These are phyloP conservation scores for Aspergillus pseudoterreus DNA, from an alignment of 2,329 filamentous ascomycete species.

Conservation along the genomic window DNA sequence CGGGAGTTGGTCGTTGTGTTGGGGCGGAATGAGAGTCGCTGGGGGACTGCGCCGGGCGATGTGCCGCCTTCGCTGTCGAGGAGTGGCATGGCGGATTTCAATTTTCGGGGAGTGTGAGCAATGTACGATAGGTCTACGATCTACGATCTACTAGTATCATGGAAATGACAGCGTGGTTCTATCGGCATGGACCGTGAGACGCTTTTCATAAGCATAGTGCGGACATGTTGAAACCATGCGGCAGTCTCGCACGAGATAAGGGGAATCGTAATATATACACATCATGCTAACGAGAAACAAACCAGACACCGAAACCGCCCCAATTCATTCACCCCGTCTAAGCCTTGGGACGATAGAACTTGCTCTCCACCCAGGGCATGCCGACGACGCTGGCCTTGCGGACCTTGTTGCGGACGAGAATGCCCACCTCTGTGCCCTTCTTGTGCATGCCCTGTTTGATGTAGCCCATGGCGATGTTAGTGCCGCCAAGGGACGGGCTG, in stretches of 20 bases:
- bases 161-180: too few species aligned
- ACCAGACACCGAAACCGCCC: background rate
- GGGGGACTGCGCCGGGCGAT: conserved; percentile 60
- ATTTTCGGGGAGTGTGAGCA: too few species aligned
- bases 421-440: conserved; percentile 73
- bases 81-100: too few species aligned
- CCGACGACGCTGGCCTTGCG: conserved; percentile 73
- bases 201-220: background rate
- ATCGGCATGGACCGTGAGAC: background rate
- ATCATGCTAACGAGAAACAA: background rate
- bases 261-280: conserved; percentile 1
- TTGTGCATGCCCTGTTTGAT: conserved; percentile 78
- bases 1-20: conserved; percentile 61
- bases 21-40: conserved; percentile 59
- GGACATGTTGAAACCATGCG: background rate
- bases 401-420: conserved; percentile 72
- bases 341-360: conserved; percentile 57
- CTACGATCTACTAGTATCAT: too few species aligned
- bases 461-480: conserved; percentile 97
- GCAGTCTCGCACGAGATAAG: background rate
- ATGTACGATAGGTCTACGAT: too few species aligned
- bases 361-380: conserved; percentile 83
- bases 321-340: background rate
- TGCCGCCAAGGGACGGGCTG: conserved; percentile 71
- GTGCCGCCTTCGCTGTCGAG: conserved; percentile 55